Base-by-base conservation (phyloP, 805 yeast genomes). In the Suhomyces faveliae region DNA sequence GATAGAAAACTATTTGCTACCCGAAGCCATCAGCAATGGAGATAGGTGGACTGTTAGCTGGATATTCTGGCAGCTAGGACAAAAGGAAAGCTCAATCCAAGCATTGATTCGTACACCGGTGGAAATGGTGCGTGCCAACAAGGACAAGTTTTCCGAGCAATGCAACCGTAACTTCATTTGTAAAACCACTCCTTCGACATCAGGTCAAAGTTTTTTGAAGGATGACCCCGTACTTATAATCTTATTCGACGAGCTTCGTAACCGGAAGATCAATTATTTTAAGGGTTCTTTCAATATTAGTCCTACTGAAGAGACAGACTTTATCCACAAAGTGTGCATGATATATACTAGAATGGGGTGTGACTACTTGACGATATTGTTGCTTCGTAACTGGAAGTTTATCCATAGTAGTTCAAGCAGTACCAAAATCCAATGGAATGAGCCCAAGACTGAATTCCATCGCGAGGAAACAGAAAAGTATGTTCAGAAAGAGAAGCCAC, bases 271-370 rank as follows among this genome's bases (percentile, higher is more conserved):
- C 35, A 74, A 70, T 35, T 79, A 81, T 47, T 70, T 77, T 40
- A 61, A 72, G 47, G 86, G 84, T 1, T 73, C 84, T 0, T 56
- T 74, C 4, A 70, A 73, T 6, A 63, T 80, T 8, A 66, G 66
- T 23, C 67, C 73, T 1, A 49, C 51, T 2, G 66, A 65, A 37
- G 97, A 92, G 57, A 80, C 78, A 47, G 70, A 75, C 4, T 83
- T 85, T 57, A 76, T 90, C 12, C 58, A 79, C 10, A 79, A 83
- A 52, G 85, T 84, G 6, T 76, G 87, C 6, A 70, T 77, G 30
- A 84, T 89, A 51, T 87, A 89, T 58, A 75, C 81, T 12, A 73
- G 95, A 48, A 89, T 91, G 96, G 98, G 98, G 0, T 91, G 98
- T 67, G 96, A 91, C 57, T 79, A 83, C 50, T 63, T 92, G 37